A percentile compares a stretch with the other conserved stretches of the same genome.
phyloP scores from a whole-genome alignment of 2,329 filamentous ascomycete genomes.

The Colletotrichum orbiculare region DNA sequence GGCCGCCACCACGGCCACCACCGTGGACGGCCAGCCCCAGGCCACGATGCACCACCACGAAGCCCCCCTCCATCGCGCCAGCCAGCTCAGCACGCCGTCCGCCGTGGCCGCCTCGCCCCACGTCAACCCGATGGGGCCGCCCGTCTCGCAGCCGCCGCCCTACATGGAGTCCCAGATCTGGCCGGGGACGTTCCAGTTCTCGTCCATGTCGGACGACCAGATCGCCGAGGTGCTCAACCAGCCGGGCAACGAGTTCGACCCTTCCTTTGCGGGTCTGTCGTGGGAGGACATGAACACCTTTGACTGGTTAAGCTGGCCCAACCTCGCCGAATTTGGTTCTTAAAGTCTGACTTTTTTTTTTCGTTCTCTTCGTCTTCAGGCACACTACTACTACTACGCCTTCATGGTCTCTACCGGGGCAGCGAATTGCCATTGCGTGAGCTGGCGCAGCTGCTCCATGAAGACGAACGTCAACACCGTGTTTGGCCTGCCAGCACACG shows the following conservation, averaged over 20 bases:
- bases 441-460: slow-evolving; percentile 55
- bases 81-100: slow-evolving; percentile 25
- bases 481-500: slow-evolving; percentile 48
- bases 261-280: slow-evolving; percentile 64
- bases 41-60: slow-evolving; percentile 28
- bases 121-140: slow-evolving; percentile 33
- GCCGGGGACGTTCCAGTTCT: slow-evolving; percentile 69
- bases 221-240: slow-evolving; percentile 74
- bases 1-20: slow-evolving; percentile 39
- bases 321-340: slow-evolving; percentile 53
- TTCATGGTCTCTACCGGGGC: slow-evolving; percentile 31
- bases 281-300: slow-evolving; percentile 69
- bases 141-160: slow-evolving; percentile 39
- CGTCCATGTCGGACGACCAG: slow-evolving; percentile 76
- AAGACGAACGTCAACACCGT: slow-evolving; percentile 59
- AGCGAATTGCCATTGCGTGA: slow-evolving; percentile 40
- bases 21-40: slow-evolving; percentile 21
- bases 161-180: slow-evolving; percentile 50
- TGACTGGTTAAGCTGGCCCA: slow-evolving; percentile 66
- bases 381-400: slow-evolving; percentile 8
- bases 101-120: slow-evolving; percentile 23
- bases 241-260: slow-evolving; percentile 68
- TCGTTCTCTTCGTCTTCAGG: slow-evolving; percentile 7
- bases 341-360: not conserved
- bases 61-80: slow-evolving; percentile 7